Evolutionary conservation across 176 grass and related monocot species (phyloP), one percentile per base, ranked within the genome.

Genomic region (Oryza glaberrima): DNA sequence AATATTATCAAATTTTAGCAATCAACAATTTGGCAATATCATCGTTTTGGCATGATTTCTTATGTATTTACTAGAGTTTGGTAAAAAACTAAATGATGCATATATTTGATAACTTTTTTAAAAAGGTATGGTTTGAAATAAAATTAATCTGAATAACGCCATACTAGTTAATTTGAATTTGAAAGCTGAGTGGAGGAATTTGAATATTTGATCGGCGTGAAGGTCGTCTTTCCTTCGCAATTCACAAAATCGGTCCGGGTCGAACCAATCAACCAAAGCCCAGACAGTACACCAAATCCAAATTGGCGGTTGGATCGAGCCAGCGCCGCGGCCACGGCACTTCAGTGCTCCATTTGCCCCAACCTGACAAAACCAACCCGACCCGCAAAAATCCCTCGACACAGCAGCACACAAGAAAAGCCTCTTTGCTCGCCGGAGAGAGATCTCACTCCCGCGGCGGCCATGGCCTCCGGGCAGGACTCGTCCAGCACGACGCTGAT

Each of bases 391-490:
- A 36, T 38, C 56, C 74, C 77, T 46, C 35, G 41, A 68, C 47
- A 61, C 54, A 58, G 54, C 54, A 58, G 46, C 12, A 11, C 49
- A 52, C 64, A 45, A 52, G 28, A 60, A 15, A 79, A 44, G 61
- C 45, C 51, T 64, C 51, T 70, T 70, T 16, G 79, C 87, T 83
- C 88, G 69, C 84, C 84, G 84, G 88, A 86, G 88, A 86, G 88
- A 90, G 88, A 90, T 86, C 84, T 87, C 75, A 69, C 79, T 75
- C 70, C 36, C 68, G 49, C 84, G 61, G 80, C 84, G 63, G 80
- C 80, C 92, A 97, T 97, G 94, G 88, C 94, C 69, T 94, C 95
- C 44, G 88, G 88, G 34, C 90, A 97, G 73, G 95, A 95, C 67
- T 95, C 96, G 1, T 89, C 91, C 13, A 86, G 96, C 70, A 92